phyloP scores from a whole-genome alignment of 176 grass and related monocot species.

The Cenchrus purpureus region DNA sequence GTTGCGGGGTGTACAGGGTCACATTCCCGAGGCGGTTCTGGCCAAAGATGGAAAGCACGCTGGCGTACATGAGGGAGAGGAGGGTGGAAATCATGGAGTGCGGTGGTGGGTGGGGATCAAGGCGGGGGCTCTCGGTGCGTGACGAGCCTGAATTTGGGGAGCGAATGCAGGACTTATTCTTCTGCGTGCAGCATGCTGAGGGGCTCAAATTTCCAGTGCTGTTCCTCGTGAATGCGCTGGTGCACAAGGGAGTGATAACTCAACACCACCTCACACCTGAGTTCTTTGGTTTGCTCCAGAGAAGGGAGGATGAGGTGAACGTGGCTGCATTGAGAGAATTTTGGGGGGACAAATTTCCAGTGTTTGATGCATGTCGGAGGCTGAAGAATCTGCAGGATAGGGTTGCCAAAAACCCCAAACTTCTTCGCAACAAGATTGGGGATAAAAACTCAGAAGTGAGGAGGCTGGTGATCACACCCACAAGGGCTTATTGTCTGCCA shows the following conservation, averaged over 20 bases:
- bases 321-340: conserved; percentile 56
- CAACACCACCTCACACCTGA: conserved; percentile 79
- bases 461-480: conserved; percentile 82
- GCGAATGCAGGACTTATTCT: conserved; percentile 55
- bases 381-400: conserved; percentile 45
- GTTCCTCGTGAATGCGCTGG: conserved; percentile 74
- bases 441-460: conserved; percentile 52
- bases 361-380: conserved; percentile 43
- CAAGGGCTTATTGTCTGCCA: conserved; percentile 74
- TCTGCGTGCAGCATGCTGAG: conserved; percentile 56
- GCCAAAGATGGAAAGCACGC: conserved; percentile 56
- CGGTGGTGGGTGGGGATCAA: conserved; percentile 14
- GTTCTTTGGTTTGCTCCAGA: conserved; percentile 64
- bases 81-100: conserved; percentile 42
- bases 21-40: conserved; percentile 58
- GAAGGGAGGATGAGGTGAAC: conserved; percentile 48
- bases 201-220: conserved; percentile 67
- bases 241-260: conserved; percentile 83
- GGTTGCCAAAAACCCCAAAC: conserved; percentile 40
- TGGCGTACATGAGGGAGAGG: conserved; percentile 58
- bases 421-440: conserved; percentile 36
- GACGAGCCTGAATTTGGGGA: conserved; percentile 62
- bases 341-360: conserved; percentile 50
- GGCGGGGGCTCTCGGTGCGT: conserved; percentile 31
- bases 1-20: conserved; percentile 65